Percentiles rank a stretch among this genome's conserved stretches.
These are phyloP conservation scores for Mycosphaerella sp. DNA, from an alignment of 2,329 filamentous ascomycete genomes.

Conservation along the genomic window DNA sequence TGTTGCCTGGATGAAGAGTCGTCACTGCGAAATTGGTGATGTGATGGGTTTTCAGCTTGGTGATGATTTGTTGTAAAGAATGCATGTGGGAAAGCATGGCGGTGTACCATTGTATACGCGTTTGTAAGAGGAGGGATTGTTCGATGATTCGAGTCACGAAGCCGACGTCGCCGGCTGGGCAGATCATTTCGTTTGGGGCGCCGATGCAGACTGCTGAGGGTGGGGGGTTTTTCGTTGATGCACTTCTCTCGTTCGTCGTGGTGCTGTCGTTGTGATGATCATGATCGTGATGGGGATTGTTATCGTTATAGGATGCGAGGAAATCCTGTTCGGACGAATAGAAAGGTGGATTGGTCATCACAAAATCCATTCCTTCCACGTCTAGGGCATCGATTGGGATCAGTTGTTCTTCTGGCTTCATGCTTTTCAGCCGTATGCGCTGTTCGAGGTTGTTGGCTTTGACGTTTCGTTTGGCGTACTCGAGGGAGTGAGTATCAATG, in stretches of 20 bases:
- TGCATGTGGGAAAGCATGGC: constrained; percentile 80
- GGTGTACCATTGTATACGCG: constrained; percentile 76
- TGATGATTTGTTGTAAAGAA: constrained; percentile 58
- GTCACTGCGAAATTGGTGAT: constrained; percentile 78
- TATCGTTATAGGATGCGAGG: constrained; percentile 43
- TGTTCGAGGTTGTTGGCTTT: constrained; percentile 56
- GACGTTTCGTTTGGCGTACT: constrained; percentile 63
- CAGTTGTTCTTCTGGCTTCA: constrained; percentile 49
- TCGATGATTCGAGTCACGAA: constrained; percentile 67
- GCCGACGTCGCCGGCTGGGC: constrained; percentile 63
- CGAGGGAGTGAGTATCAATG: constrained; percentile 65
- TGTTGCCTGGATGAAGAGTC: constrained; percentile 68
- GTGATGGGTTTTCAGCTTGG: constrained; percentile 49
- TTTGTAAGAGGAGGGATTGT: constrained; percentile 57
- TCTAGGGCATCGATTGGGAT: constrained; percentile 57
- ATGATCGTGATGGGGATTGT: constrained; percentile 21
- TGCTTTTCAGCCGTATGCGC: constrained; percentile 59
- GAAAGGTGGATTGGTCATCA: constrained; percentile 94
- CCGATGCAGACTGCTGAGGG: constrained; percentile 68
- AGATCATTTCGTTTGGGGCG: constrained; percentile 75
- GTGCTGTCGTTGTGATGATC: not conserved
- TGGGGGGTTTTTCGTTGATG: constrained; percentile 53
- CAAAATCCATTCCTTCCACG: constrained; percentile 63
- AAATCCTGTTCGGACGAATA: constrained; percentile 72
- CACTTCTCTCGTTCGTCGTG: too few species aligned